Conservation (phyloP, 805 yeast species). For the Kodamaea lidongshanica region DNA sequence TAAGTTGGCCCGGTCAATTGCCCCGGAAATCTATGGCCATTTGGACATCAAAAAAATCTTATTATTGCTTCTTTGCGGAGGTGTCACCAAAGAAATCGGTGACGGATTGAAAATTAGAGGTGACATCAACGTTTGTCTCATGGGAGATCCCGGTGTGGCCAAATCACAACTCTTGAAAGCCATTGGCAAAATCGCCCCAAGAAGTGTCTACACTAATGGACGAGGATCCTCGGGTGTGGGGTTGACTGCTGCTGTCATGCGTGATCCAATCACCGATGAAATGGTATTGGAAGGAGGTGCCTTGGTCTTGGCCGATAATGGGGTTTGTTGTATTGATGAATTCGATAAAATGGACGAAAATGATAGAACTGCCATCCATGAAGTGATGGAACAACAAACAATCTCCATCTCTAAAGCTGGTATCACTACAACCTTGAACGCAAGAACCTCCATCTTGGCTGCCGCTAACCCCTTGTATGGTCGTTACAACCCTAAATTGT, state of each 20-base stretch:
- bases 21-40: slow-evolving; percentile 97
- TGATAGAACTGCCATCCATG: slow-evolving; percentile 97
- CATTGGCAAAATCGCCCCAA: slow-evolving; percentile 86
- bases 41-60: slow-evolving; percentile 89
- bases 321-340: slow-evolving; percentile 98
- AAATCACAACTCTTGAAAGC: slow-evolving; percentile 92
- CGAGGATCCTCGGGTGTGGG: slow-evolving; percentile 99
- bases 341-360: slow-evolving; percentile 97
- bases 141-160: slow-evolving; percentile 99
- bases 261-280: slow-evolving; percentile 98
- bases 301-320: slow-evolving; percentile 91
- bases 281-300: slow-evolving; percentile 99
- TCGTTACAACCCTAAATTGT: slow-evolving; percentile 80
- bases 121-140: slow-evolving; percentile 87
- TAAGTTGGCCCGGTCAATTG: slow-evolving; percentile 78
- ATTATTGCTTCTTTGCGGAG: slow-evolving; percentile 80
- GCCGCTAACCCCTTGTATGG: slow-evolving; percentile 99
- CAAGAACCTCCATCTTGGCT: slow-evolving; percentile 90
- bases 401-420: slow-evolving; percentile 97
- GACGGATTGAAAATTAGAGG: slow-evolving; percentile 98
- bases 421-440: slow-evolving; percentile 90
- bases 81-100: slow-evolving; percentile 89
- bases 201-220: slow-evolving; percentile 97
- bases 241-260: slow-evolving; percentile 96
- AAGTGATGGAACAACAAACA: slow-evolving; percentile 99